Evolutionary conservation across 306 rosid genomes (phyloP), one percentile per base, ranked within the genome.

Genomic region (Prunus kanzakura): DNA sequence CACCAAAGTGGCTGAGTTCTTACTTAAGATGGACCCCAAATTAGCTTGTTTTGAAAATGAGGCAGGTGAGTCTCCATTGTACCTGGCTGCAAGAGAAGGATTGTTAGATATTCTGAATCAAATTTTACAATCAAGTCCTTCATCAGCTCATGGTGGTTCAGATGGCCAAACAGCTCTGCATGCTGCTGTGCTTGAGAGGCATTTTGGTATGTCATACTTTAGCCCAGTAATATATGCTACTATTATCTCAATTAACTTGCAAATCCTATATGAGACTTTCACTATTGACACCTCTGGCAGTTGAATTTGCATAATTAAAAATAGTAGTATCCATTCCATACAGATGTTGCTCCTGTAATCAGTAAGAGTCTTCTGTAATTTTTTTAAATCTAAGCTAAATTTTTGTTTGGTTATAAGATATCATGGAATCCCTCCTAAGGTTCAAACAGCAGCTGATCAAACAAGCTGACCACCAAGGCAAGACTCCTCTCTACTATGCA

Each of bases 121-220:
- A 13, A 47, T 69, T 69, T 49, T 47, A 8, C 9, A 10, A 7
- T 11, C 73, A 35, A 30, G 49, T 5, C 64, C 63, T 2, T 52
- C 64, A 3, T 25, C 29, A 10, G 64, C 64, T 18, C 75, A 71
- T 35, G 75, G 29, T 11, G 64, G 75, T 1, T 19, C 75, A 55
- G 30, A 32, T 8, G 75, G 64, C 64, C 19, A 30, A 71, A 55
- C 75, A 11, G 75, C 75, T 19, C 22, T 71, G 51, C 75, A 71
- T 55, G 30, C 64, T 19, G 75, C 75, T 12, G 64, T 71, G 13
- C 12, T 71, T 71, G 64, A 56, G 64, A 54, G n/a, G 43, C 49
- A 52, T 71, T 71, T 23, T 38, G 63, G 75, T 52, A 51, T 30
- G n/a, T 71, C 41, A 35, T 35, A 35, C 41, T 35, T 35, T 35